Conservation (phyloP, 2,329 filamentous ascomycete genomes). For the Ophiostoma sp. region DNA sequence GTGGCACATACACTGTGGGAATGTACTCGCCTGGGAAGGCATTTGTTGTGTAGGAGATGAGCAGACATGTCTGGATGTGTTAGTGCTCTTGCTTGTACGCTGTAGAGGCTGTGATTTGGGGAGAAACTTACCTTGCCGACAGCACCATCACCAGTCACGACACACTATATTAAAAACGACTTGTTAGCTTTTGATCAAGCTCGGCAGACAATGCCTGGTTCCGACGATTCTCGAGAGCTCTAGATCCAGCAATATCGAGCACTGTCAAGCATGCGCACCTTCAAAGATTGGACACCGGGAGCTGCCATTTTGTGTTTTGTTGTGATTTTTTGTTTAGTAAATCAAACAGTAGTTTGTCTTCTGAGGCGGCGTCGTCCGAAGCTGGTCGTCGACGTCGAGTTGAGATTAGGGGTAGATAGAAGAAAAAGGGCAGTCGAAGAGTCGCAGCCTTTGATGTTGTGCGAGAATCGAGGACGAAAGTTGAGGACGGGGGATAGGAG, state of each 20-base stretch:
- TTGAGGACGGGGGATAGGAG: not conserved
- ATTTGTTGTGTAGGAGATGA: slow-evolving; percentile 99
- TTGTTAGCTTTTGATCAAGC: slow-evolving; percentile 32
- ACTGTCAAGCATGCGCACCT: slow-evolving; percentile 52
- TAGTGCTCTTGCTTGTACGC: not conserved
- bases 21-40: slow-evolving; percentile 99
- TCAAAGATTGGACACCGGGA: slow-evolving; percentile 82
- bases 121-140: slow-evolving; percentile 75
- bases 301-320: slow-evolving; percentile 60
- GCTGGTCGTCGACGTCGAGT: not conserved
- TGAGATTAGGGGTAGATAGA: not conserved
- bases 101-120: not conserved
- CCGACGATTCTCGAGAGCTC: not conserved
- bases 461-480: not conserved
- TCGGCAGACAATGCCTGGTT: not conserved
- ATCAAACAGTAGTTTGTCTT: not conserved
- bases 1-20: slow-evolving; percentile 74
- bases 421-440: not conserved
- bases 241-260: not conserved
- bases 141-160: slow-evolving; percentile 98
- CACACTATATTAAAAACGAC: slow-evolving; percentile 59
- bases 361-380: not conserved
- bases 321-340: not conserved
- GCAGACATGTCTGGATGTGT: slow-evolving; percentile 74
- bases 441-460: not conserved